Evolutionary conservation across 2,329 filamentous ascomycete genomes (phyloP).

Genomic region (Microdochium bolleyi): DNA sequence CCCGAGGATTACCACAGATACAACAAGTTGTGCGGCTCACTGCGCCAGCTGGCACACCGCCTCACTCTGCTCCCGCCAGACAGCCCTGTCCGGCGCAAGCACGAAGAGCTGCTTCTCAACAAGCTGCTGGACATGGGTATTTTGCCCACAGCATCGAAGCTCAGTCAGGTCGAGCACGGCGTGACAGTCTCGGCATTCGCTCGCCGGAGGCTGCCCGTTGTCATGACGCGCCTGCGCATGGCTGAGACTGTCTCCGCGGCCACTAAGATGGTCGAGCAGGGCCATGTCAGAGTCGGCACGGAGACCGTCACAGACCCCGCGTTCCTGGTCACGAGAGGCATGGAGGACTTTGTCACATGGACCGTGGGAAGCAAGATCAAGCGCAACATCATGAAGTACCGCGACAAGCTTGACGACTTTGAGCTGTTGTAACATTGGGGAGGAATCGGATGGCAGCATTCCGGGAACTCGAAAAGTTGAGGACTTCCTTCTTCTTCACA

Average conservation of each 20-base stretch:
- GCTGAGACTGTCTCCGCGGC: slow-evolving; percentile 81
- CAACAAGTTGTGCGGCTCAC: slow-evolving; percentile 64
- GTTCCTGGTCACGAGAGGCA: slow-evolving; percentile 77
- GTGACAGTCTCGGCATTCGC: slow-evolving; percentile 88
- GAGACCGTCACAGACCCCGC: slow-evolving; percentile 87
- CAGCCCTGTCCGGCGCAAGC: slow-evolving; percentile 69
- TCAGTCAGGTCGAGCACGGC: slow-evolving; percentile 78
- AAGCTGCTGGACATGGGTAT: slow-evolving; percentile 94
- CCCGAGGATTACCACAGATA: slow-evolving; percentile 74
- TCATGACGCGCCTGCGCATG: slow-evolving; percentile 90
- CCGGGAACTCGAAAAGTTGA: too few species aligned
- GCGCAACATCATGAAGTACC: slow-evolving; percentile 89
- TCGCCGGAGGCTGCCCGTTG: slow-evolving; percentile 71
- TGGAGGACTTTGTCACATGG: slow-evolving; percentile 98
- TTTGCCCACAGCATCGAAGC: slow-evolving; percentile 65
- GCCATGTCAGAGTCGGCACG: slow-evolving; percentile 84
- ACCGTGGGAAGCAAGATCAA: slow-evolving; percentile 95
- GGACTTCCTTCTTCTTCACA: background rate
- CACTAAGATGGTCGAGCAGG: slow-evolving; percentile 85
- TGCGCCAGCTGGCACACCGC: slow-evolving; percentile 83
- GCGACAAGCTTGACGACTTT: slow-evolving; percentile 92
- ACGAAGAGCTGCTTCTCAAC: slow-evolving; percentile 79
- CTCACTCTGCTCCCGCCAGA: slow-evolving; percentile 76
- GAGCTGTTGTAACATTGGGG: slow-evolving; percentile 61
- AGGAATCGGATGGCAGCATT: background rate